Conservation (phyloP, 23 red algal species). For the Gracilaria domingensis region DNA sequence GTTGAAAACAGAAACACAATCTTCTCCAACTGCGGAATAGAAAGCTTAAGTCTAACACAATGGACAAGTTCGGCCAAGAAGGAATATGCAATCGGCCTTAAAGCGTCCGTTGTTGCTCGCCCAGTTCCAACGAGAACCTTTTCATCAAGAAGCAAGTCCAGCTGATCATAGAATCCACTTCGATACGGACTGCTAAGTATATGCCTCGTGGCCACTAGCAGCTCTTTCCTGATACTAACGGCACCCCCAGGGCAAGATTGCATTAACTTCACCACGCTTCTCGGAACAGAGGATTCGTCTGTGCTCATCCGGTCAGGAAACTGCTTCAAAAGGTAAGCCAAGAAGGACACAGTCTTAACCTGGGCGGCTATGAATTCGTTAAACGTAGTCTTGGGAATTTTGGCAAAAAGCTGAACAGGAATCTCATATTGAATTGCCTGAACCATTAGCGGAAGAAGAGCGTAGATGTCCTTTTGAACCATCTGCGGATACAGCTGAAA, state of each 20-base stretch:
- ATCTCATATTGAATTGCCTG: constrained; percentile 79
- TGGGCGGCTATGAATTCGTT: constrained; percentile 95
- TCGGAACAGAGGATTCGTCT: constrained; percentile 73
- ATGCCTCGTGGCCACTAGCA: constrained; percentile 91
- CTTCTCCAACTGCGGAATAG: constrained; percentile 74
- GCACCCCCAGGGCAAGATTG: constrained; percentile 85
- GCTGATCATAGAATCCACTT: constrained; percentile 79
- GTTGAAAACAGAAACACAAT: constrained; percentile 93
- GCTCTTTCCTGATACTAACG: constrained; percentile 89
- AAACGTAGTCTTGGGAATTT: constrained; percentile 24
- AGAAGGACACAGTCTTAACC: constrained; percentile 95
- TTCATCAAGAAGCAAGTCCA: constrained; percentile 92
- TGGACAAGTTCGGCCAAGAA: constrained; percentile 98
- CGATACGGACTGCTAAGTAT: constrained; percentile 85
- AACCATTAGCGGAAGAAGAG: constrained; percentile 89
- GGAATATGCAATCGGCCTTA: constrained; percentile 94
- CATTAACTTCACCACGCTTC: constrained; percentile 88
- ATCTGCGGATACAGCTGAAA: constrained; percentile 82
- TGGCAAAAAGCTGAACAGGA: constrained; percentile 42
- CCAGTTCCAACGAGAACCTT: constrained; percentile 90
- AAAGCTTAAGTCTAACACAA: constrained; percentile 81
- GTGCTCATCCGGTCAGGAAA: constrained; percentile 73
- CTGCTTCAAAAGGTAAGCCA: constrained; percentile 88
- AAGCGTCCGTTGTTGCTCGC: constrained; percentile 68
- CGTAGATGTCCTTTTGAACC: constrained; percentile 48